Evolutionary conservation across 495 filamentous ascomycete genomes (phyloP).

Genomic region (Penicilliopsis zonata): DNA sequence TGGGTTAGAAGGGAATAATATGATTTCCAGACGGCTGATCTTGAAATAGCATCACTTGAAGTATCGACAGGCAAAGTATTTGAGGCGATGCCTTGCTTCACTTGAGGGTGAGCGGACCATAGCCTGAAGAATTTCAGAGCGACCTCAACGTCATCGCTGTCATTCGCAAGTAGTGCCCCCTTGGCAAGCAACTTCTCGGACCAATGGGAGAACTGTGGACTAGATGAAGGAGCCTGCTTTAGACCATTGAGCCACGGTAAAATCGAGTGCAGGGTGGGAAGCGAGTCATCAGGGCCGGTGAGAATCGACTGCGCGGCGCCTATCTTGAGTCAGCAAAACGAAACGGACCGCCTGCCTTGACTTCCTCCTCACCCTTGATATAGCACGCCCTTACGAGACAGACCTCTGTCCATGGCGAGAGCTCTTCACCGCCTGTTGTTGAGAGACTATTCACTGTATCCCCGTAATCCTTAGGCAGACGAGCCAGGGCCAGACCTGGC

Average conservation of each 20-base stretch:
- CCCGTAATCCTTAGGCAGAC: slow-evolving; percentile 50
- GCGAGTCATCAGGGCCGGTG: slow-evolving; percentile 40
- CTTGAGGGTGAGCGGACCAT: slow-evolving; percentile 29
- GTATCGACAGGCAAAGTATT: slow-evolving; percentile 12
- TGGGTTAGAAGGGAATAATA: slow-evolving; percentile 67
- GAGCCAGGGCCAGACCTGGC: slow-evolving; percentile 43
- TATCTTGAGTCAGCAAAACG: slow-evolving; percentile 10
- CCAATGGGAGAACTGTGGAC: slow-evolving; percentile 56
- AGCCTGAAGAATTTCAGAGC: slow-evolving; percentile 26
- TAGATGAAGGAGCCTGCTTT: slow-evolving; percentile 14
- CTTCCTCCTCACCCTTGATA: slow-evolving; percentile 43
- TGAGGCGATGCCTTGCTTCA: slow-evolving; percentile 37
- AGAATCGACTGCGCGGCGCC: slow-evolving; percentile 48
- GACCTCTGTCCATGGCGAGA: slow-evolving; percentile 63
- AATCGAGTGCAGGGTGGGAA: slow-evolving; percentile 50
- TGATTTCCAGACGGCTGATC: slow-evolving; percentile 51
- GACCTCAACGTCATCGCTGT: slow-evolving; percentile 18
- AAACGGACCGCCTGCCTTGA: background rate
- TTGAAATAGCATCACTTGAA: slow-evolving; percentile 9
- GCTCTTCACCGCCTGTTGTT: slow-evolving; percentile 27
- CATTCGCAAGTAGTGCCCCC: slow-evolving; percentile 51
- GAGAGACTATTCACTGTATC: slow-evolving; percentile 35
- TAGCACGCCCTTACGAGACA: slow-evolving; percentile 70
- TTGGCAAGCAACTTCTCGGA: slow-evolving; percentile 63
- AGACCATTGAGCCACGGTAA: slow-evolving; percentile 42